These are phyloP conservation scores for Colletotrichum liriopes DNA, from an alignment of 2,329 filamentous ascomycete species.

Conservation along the genomic window DNA sequence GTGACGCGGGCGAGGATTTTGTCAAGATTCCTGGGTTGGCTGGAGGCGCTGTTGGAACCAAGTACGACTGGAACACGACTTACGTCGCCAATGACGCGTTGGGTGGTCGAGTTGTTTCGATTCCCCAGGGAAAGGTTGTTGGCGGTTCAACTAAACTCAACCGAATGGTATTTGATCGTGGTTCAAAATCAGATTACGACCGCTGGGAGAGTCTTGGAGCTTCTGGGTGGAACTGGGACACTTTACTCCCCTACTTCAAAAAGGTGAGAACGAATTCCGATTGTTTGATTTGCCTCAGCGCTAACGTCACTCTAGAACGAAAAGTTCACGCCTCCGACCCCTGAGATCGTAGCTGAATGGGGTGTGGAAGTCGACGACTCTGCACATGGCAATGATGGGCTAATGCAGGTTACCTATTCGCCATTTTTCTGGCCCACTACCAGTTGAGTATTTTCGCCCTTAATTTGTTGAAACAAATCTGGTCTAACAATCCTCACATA, in stretches of 20 bases:
- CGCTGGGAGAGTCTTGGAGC: conserved; percentile 57
- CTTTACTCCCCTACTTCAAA: conserved; percentile 51
- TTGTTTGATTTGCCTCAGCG: too few relatives aligned
- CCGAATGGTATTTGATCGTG: conserved; percentile 51
- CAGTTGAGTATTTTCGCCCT: conserved; percentile 36
- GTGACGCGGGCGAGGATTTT: conserved; percentile 45
- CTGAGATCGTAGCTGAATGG: conserved; percentile 46
- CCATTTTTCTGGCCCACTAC: conserved; percentile 52
- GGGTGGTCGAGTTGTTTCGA: conserved; percentile 29
- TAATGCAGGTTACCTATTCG: conserved; percentile 50
- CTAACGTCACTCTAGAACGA: conserved; percentile 24
- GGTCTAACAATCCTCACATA: not conserved
- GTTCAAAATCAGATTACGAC: conserved; percentile 50
- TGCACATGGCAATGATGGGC: conserved; percentile 48
- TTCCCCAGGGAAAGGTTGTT: conserved; percentile 42
- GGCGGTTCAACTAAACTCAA: conserved; percentile 53
- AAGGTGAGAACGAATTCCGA: conserved; percentile 43
- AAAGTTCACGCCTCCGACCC: conserved; percentile 47
- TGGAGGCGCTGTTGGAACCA: conserved; percentile 44
- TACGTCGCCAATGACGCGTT: conserved; percentile 36
- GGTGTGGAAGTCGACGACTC: conserved; percentile 48
- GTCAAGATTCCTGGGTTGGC: conserved; percentile 48
- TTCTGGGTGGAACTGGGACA: conserved; percentile 56
- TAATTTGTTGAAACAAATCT: not conserved
- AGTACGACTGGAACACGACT: conserved; percentile 50